Conservation (phyloP, 2,329 filamentous ascomycete genomes). For the Cercospora berteroae region DNA sequence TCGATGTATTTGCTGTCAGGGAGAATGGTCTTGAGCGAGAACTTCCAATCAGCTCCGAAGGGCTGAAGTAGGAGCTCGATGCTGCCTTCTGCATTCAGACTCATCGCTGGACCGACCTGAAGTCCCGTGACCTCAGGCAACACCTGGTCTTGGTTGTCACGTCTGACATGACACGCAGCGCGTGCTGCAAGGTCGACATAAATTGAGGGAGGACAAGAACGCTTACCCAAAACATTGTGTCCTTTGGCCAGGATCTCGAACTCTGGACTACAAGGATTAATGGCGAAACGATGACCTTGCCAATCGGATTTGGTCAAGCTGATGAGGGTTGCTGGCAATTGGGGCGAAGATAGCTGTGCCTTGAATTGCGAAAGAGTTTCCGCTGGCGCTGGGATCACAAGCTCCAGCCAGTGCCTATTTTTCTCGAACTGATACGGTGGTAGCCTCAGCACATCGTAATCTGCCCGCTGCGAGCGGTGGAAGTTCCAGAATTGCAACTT, state of each 20-base stretch:
- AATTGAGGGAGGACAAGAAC: background rate
- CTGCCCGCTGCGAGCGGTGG: background rate
- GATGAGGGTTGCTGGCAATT: slow-evolving; percentile 1
- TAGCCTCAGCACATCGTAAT: background rate
- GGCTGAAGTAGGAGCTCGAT: background rate
- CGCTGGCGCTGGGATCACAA: background rate
- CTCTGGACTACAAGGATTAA: background rate
- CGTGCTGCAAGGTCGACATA: slow-evolving; percentile 4
- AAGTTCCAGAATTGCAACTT: slow-evolving; percentile 8
- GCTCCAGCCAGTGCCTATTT: slow-evolving; percentile 13
- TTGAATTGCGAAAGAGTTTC: background rate
- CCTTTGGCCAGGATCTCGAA: background rate
- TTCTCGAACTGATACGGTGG: slow-evolving; percentile 14
- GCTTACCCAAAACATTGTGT: background rate
- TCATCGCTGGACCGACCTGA: background rate
- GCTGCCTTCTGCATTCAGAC: background rate
- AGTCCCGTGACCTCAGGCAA: background rate
- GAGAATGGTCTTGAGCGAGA: background rate
- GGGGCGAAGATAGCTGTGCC: background rate
- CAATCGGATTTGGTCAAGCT: slow-evolving; percentile 1
- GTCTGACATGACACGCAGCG: background rate
- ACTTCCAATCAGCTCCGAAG: background rate
- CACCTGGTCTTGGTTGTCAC: background rate
- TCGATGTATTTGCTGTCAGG: background rate
- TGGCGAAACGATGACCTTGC: slow-evolving; percentile 3